These are phyloP conservation scores for Lanmaoa pseudosensibilis DNA, from an alignment of 768 basidiomycete species.

Conservation along the genomic window DNA sequence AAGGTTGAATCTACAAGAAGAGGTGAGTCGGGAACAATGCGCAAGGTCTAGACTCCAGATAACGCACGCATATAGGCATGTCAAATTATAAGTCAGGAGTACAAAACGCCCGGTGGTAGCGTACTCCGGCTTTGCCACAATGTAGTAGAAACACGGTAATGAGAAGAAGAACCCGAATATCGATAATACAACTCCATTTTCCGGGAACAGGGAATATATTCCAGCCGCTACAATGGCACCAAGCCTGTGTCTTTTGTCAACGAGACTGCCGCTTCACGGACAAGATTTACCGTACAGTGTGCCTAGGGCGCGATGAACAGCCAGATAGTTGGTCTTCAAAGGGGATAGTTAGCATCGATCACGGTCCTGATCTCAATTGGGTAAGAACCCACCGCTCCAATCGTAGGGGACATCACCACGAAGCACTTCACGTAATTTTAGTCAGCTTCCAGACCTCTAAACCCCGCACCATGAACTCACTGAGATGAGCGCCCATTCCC, in stretches of 20 bases:
- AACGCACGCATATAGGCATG: conserved; percentile 66
- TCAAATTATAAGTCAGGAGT: conserved; percentile 86
- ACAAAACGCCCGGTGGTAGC: conserved; percentile 78
- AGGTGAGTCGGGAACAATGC: background rate
- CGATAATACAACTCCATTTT: conserved; percentile 71
- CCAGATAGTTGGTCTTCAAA: conserved; percentile 79
- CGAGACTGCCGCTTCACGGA: background rate
- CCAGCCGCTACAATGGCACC: conserved; percentile 77
- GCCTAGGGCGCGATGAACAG: conserved; percentile 79
- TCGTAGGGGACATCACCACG: conserved; percentile 88
- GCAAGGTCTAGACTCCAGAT: background rate
- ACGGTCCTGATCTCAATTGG: background rate
- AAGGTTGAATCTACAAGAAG: conserved; percentile 66
- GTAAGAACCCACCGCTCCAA: conserved; percentile 65
- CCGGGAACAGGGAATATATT: conserved; percentile 73
- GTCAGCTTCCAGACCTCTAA: conserved; percentile 8
- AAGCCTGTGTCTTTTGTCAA: conserved; percentile 44
- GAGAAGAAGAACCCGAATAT: conserved; percentile 88
- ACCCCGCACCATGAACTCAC: conserved; percentile 42
- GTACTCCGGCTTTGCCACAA: conserved; percentile 76
- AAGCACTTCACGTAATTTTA: conserved; percentile 55
- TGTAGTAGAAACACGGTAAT: conserved; percentile 91
- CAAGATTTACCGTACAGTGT: conserved; percentile 61
- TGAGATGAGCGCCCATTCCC: conserved; percentile 96
- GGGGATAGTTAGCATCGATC: conserved; percentile 12